A percentile compares a stretch with the other conserved stretches of the same genome.
Evolutionary conservation across 1,139 yeast species (phyloP).

Genomic region (Kurtzmaniella quercitrusa): DNA sequence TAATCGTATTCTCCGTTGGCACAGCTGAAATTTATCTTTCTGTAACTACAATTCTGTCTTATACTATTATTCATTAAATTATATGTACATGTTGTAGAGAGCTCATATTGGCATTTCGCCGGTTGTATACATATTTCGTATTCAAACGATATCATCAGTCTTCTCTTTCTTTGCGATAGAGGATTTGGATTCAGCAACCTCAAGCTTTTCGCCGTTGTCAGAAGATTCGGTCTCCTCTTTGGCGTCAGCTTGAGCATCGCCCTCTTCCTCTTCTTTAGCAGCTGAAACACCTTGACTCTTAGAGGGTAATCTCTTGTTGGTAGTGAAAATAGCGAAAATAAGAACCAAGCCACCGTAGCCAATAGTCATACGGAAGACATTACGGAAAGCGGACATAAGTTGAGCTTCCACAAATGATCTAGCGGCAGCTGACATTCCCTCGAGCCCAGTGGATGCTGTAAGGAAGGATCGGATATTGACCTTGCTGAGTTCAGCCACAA

Average conservation of each 20-base stretch:
- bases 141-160: not conserved
- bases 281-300: slow-evolving; percentile 4
- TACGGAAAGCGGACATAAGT: slow-evolving; percentile 26
- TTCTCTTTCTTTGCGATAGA: not conserved
- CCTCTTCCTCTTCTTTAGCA: not conserved
- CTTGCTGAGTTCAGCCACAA: slow-evolving; percentile 17
- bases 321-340: slow-evolving; percentile 19
- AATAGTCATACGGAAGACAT: slow-evolving; percentile 29
- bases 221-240: not conserved
- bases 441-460: slow-evolving; percentile 17
- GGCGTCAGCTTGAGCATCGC: not conserved
- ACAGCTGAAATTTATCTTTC: too few relatives aligned
- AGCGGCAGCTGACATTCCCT: slow-evolving; percentile 21
- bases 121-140: too few relatives aligned
- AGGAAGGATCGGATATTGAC: slow-evolving; percentile 14
- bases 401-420: slow-evolving; percentile 22
- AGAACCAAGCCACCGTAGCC: slow-evolving; percentile 23
- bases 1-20: too few relatives aligned
- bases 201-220: not conserved
- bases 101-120: too few relatives aligned
- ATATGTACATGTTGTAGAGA: too few relatives aligned
- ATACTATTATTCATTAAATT: too few relatives aligned
- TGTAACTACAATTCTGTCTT: too few relatives aligned
- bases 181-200: not conserved
- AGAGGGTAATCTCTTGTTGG: slow-evolving; percentile 28